Conservation (phyloP, 2,329 filamentous ascomycete species). For the Aspergillus quadricinctus region DNA sequence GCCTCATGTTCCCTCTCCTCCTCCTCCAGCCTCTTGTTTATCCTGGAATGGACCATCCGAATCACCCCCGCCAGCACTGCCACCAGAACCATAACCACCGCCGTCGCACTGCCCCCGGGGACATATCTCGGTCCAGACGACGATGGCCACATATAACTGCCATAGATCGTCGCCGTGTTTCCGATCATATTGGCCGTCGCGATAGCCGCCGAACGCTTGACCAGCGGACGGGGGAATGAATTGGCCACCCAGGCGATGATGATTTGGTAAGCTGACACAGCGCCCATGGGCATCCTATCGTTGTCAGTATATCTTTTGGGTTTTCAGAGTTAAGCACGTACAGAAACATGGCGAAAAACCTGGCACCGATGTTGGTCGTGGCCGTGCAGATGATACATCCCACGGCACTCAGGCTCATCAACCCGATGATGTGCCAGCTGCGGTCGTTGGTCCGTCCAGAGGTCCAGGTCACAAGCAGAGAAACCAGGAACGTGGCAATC, state of each 20-base stretch:
- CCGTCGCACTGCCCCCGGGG: slow-evolving; percentile 31
- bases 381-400: slow-evolving; percentile 55
- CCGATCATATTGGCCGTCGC: slow-evolving; percentile 42
- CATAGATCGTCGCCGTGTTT: slow-evolving; percentile 40
- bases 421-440: slow-evolving; percentile 52
- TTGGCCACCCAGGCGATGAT: slow-evolving; percentile 36
- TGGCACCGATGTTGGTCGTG: slow-evolving; percentile 47
- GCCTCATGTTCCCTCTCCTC: slow-evolving; percentile 9
- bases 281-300: slow-evolving; percentile 49
- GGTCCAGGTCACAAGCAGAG: slow-evolving; percentile 41
- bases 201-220: slow-evolving; percentile 44
- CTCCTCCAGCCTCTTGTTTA: slow-evolving; percentile 31
- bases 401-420: slow-evolving; percentile 50
- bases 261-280: slow-evolving; percentile 38
- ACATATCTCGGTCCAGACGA: slow-evolving; percentile 36
- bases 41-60: slow-evolving; percentile 27
- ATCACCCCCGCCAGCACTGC: slow-evolving; percentile 31
- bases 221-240: slow-evolving; percentile 39
- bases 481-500: slow-evolving; percentile 34
- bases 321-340: slow-evolving; percentile 3
- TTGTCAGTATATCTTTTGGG: neutral
- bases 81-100: slow-evolving; percentile 32
- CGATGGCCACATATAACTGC: slow-evolving; percentile 35
- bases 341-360: slow-evolving; percentile 58
- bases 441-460: slow-evolving; percentile 53